A percentile compares a stretch with the other conserved stretches of the same genome.
These are phyloP conservation scores for Tetrastigma voinierianum DNA, from an alignment of 164 flowering plant genomes.

Conservation along the genomic window DNA sequence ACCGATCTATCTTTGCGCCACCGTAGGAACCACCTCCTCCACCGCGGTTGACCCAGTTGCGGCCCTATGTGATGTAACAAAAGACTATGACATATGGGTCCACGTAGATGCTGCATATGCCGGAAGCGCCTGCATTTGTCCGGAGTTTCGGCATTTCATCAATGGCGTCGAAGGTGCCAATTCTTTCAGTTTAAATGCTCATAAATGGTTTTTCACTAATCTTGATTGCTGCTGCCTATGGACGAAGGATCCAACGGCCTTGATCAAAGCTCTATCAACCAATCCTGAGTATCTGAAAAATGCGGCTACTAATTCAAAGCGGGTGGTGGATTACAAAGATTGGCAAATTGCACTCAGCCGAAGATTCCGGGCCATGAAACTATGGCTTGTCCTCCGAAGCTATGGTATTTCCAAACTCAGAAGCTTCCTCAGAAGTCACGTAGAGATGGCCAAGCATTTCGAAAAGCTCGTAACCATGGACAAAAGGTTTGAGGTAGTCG, in stretches of 20 bases:
- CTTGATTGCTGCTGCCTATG: conserved; percentile 69
- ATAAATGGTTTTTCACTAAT: conserved; percentile 70
- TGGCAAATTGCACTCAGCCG: conserved; percentile 70
- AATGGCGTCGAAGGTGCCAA: conserved; percentile 58
- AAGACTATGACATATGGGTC: conserved; percentile 35
- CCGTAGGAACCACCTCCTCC: conserved; percentile 54
- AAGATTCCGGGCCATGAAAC: conserved; percentile 57
- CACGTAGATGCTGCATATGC: conserved; percentile 71
- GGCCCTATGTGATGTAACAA: conserved; percentile 29
- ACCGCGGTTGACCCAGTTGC: conserved; percentile 48
- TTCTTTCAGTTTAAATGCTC: conserved; percentile 71
- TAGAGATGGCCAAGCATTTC: conserved; percentile 60
- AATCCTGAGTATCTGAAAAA: conserved; percentile 62
- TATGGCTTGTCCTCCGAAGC: conserved; percentile 64
- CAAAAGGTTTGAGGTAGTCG: conserved; percentile 60
- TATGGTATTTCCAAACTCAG: conserved; percentile 56
- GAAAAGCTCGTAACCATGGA: conserved; percentile 45
- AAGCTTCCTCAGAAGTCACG: conserved; percentile 43
- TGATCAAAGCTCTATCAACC: conserved; percentile 48
- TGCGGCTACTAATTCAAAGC: conserved; percentile 46
- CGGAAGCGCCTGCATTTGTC: conserved; percentile 68
- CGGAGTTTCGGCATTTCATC: conserved; percentile 56
- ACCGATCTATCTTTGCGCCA: conserved; percentile 40
- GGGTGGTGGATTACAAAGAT: conserved; percentile 72
- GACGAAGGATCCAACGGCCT: conserved; percentile 51